These are phyloP conservation scores for Calophaca sinica DNA, from an alignment of 306 rosid genomes.

Conservation along the genomic window DNA sequence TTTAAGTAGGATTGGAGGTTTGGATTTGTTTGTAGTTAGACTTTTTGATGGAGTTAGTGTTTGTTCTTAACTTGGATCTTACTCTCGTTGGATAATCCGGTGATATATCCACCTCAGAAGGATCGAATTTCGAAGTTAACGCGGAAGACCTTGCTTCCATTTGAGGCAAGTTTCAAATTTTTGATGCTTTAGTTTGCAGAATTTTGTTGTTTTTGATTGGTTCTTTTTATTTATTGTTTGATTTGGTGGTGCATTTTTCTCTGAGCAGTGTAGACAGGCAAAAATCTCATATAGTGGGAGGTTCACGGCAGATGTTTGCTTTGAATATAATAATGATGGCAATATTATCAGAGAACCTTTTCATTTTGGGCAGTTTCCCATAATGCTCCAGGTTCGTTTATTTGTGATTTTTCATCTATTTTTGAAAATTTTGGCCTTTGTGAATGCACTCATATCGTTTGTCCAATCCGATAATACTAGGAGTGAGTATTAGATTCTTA, in stretches of 20 bases:
- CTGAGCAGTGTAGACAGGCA: conserved; percentile 85
- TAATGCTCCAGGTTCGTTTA: conserved; percentile 78
- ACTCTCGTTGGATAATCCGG: conserved; percentile 73
- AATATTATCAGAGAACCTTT: conserved; percentile 56
- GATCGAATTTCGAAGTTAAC: conserved; percentile 36
- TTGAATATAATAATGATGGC: conserved; percentile 59
- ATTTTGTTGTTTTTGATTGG: neutral
- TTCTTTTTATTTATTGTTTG: conserved; percentile 27
- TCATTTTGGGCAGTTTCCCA: conserved; percentile 76
- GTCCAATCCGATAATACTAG: neutral
- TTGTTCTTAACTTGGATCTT: conserved; percentile 61
- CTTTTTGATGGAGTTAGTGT: conserved; percentile 34
- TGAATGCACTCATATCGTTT: neutral
- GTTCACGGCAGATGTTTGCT: conserved; percentile 64
- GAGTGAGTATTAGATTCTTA: neutral
- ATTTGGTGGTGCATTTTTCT: conserved; percentile 18
- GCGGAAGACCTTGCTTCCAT: conserved; percentile 54
- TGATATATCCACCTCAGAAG: conserved; percentile 60
- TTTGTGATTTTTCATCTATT: neutral
- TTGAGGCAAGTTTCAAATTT: conserved; percentile 59
- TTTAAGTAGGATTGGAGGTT: neutral
- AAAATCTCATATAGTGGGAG: conserved; percentile 74
- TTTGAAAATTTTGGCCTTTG: neutral
- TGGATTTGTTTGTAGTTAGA: neutral
- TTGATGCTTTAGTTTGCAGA: neutral